Conservation (phyloP, 345 rosid genomes). For the Citrus reticulata region DNA sequence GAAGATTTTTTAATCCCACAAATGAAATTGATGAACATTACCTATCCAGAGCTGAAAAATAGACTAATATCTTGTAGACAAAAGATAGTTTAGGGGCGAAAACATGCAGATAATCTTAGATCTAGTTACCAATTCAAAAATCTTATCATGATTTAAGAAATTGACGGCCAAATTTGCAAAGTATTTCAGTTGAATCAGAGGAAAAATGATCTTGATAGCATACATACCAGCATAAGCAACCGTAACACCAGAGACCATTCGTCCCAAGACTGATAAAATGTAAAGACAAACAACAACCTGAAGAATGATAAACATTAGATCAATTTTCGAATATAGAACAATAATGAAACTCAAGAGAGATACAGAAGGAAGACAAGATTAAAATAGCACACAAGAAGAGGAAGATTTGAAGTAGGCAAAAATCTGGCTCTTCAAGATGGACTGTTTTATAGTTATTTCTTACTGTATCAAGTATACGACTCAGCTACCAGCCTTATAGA, state of each 20-base stretch:
- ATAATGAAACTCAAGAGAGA: neutral
- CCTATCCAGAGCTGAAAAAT: neutral
- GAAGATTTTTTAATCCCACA: neutral
- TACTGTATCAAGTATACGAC: neutral
- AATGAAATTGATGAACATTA: neutral
- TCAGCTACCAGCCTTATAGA: neutral
- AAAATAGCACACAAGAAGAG: neutral
- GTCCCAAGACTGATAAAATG: constrained; percentile 67
- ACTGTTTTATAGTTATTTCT: neutral
- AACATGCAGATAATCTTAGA: neutral
- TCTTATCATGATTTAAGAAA: neutral
- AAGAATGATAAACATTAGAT: constrained; percentile 10
- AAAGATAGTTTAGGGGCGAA: neutral
- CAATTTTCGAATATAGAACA: neutral
- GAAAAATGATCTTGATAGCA: constrained; percentile 6
- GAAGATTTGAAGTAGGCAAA: neutral
- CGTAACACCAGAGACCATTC: constrained; percentile 78
- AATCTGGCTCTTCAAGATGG: neutral
- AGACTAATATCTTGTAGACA: neutral
- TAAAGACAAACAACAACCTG: constrained; percentile 85
- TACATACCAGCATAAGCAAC: constrained; percentile 90
- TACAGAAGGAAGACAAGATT: neutral
- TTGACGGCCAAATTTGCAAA: neutral
- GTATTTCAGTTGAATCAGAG: neutral
- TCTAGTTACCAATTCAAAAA: neutral